A percentile compares a stretch with the other conserved stretches of the same genome.
Conservation (phyloP, 495 filamentous ascomycete genomes). For the Tuber melanosporum region DNA sequence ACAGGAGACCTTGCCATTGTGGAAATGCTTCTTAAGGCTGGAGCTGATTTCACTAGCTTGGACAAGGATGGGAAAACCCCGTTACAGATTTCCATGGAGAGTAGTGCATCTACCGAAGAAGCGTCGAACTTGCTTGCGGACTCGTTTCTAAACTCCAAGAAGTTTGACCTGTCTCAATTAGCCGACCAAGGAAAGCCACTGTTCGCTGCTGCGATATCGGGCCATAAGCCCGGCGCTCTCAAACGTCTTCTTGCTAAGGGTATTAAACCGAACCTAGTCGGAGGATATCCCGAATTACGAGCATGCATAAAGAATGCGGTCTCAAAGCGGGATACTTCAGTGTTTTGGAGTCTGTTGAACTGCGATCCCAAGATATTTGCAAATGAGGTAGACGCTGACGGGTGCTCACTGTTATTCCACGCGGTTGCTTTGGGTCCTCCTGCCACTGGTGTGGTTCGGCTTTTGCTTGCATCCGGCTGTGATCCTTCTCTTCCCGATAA, state of each 20-base stretch:
- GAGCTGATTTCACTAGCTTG: neutral
- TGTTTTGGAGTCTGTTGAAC: neutral
- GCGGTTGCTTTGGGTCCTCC: neutral
- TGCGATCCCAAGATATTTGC: neutral
- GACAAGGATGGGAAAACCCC: slow-evolving; percentile 3
- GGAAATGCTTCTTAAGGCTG: neutral
- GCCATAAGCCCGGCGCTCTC: neutral
- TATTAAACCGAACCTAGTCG: neutral
- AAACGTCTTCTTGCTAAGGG: neutral
- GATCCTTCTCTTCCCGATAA: neutral
- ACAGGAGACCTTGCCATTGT: neutral
- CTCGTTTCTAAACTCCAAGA: neutral
- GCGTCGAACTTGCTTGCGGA: neutral
- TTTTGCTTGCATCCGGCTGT: neutral
- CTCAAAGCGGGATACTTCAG: neutral
- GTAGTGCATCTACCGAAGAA: neutral
- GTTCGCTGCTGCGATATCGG: neutral
- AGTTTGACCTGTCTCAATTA: neutral
- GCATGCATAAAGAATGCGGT: neutral
- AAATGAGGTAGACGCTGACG: neutral
- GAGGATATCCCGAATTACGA: neutral
- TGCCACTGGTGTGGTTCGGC: neutral
- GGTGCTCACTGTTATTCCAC: neutral
- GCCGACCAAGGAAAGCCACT: neutral
- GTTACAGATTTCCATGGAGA: neutral